Evolutionary conservation across 2,329 filamentous ascomycete genomes (phyloP), one percentile per base, ranked within the genome.

Genomic region (Cercospora sojina): DNA sequence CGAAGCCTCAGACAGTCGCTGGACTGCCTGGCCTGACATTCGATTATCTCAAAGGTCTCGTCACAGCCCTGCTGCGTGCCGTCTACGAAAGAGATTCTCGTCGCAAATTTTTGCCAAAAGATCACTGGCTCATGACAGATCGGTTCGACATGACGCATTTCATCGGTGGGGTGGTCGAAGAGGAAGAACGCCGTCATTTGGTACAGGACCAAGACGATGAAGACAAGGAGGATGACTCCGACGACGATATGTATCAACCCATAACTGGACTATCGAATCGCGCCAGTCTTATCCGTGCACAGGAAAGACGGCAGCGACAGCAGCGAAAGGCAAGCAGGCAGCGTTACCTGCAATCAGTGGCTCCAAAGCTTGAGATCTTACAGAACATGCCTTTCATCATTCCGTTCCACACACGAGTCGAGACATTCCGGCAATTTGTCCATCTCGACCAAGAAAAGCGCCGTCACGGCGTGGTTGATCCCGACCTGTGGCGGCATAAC

Each of bases 381-480:
- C 90, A 95, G 71, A 96, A 98, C 74, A 96, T 99, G 89, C 95
- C 95, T 0, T 99, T 98, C 77, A 91, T 94, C 71, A 95, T 99
- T 53, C 95, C 94, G 0, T 99, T 99, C 73, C 88, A 91, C 41
- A 95, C 91, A 0, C 85, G 95, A 56, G 95, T 99, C 4, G 88
- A 93, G 76, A 94, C 98, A 25, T 98, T 99, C 78, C 88, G 93
- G 31, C 88, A 97, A 74, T 98, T 98, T 73, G 91, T 98, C n/a
- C 80, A 87, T 31, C 83, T 93, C 4, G 95, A 99, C 78, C 92
- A 95, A 75, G 71, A 70, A 59, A 88, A 89, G 69, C 83, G 92
- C 68, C 83, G 92, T 70, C 82, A 85, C 29, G 92, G 91, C 0
- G 81, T 85, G 69, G 82, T 89, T 10, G 91, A 95, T 72, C 85